phyloP scores from a whole-genome alignment of 441 rosid genomes.

The Gossypium schwendimanii region DNA sequence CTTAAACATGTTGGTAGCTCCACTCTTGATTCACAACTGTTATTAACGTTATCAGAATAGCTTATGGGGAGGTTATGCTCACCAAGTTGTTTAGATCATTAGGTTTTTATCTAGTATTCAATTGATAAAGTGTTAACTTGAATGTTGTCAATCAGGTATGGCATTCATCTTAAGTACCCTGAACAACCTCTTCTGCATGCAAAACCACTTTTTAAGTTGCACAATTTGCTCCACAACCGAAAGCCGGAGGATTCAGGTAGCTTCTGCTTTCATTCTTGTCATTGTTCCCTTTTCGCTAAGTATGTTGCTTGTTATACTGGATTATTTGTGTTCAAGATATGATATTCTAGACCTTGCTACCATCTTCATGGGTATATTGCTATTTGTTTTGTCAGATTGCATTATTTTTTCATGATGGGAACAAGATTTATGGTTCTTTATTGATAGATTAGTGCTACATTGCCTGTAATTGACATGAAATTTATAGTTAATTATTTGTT shows the following conservation, averaged over 20 bases:
- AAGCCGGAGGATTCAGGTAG: conserved; percentile 56
- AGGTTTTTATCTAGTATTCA: neutral
- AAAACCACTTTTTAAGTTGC: conserved; percentile 67
- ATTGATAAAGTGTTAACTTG: neutral
- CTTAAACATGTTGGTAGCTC: conserved; percentile 47
- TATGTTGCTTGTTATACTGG: conserved; percentile 3
- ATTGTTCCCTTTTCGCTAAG: neutral
- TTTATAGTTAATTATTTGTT: neutral
- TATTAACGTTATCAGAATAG: conserved; percentile 9
- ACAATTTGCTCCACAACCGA: conserved; percentile 78
- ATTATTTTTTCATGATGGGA: neutral
- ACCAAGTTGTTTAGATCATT: conserved; percentile 6
- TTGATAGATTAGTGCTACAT: neutral
- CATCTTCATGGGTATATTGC: conserved; percentile 5
- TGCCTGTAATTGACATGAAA: conserved; percentile 5
- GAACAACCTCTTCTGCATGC: conserved; percentile 67
- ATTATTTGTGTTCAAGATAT: neutral
- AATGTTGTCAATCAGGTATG: conserved; percentile 46
- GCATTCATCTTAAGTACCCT: conserved; percentile 58
- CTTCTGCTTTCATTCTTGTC: conserved; percentile 15
- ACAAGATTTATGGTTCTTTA: neutral
- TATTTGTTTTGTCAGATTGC: neutral
- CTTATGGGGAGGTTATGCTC: conserved; percentile 15
- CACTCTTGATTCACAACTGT: conserved; percentile 9
- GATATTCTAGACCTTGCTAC: neutral